phyloP scores from a whole-genome alignment of 1,284 basidiomycete genomes.

The Cystobasidium pallidum region DNA sequence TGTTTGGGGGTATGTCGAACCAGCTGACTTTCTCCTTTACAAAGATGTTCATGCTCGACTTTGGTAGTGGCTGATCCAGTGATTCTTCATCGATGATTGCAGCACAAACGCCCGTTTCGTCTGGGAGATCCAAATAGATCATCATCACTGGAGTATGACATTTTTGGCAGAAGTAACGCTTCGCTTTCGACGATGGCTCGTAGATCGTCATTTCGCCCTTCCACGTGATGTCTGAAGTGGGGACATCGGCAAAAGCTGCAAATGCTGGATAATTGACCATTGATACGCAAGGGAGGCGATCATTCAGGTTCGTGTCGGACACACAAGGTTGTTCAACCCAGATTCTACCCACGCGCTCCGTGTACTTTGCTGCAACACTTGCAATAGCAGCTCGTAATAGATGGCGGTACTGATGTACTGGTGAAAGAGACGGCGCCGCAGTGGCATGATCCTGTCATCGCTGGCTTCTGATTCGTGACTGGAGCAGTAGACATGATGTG shows the following conservation, averaged over 20 bases:
- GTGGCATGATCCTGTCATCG: conserved; percentile 33
- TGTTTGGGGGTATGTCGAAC: conserved; percentile 27
- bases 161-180: conserved; percentile 24
- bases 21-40: conserved; percentile 36
- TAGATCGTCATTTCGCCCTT: conserved; percentile 22
- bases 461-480: background rate
- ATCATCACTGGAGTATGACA: conserved; percentile 26
- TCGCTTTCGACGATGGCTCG: background rate
- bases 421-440: conserved; percentile 32
- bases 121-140: conserved; percentile 12
- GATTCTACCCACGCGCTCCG: conserved; percentile 22
- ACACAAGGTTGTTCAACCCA: too few species aligned
- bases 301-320: too few species aligned
- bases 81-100: conserved; percentile 23
- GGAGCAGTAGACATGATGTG: background rate
- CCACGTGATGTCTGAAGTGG: conserved; percentile 34
- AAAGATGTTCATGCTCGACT: conserved; percentile 30
- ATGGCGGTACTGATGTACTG: conserved; percentile 8
- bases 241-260: conserved; percentile 25
- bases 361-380: conserved; percentile 34
- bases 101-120: conserved; percentile 6
- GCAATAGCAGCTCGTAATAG: conserved; percentile 31
- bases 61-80: background rate
- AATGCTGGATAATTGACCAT: too few species aligned
- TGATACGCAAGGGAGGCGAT: too few species aligned